phyloP scores from a whole-genome alignment of 2,329 filamentous ascomycete genomes.

The Xylariales sp. region DNA sequence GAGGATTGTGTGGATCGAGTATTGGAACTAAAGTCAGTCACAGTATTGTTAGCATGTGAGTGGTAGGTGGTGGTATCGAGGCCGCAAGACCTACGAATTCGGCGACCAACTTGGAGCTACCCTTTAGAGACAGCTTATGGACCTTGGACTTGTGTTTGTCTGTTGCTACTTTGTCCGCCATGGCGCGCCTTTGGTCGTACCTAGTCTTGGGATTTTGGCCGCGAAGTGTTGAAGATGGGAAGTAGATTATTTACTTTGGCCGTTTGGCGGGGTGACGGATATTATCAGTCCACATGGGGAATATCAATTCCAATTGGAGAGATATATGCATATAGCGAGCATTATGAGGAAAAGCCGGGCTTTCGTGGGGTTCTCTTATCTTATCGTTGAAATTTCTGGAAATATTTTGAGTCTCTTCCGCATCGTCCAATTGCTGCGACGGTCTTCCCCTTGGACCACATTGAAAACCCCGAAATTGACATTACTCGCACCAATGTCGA shows the following conservation, averaged over 20 bases:
- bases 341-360: not conserved
- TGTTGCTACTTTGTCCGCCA: conserved; percentile 19
- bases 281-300: not conserved
- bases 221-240: no score
- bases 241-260: conserved; percentile 8
- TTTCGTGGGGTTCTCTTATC: conserved; percentile 6
- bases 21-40: conserved; percentile 74
- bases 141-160: conserved; percentile 76
- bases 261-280: conserved; percentile 6
- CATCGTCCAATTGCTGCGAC: no score
- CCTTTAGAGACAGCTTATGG: conserved; percentile 90
- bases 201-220: no score
- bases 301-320: not conserved
- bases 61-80: no score
- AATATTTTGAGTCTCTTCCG: conserved; percentile 6
- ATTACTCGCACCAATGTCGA: conserved; percentile 22
- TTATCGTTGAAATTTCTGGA: conserved; percentile 5
- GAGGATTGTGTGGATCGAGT: conserved; percentile 94
- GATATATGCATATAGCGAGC: not conserved
- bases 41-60: no score
- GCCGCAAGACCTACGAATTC: conserved; percentile 72
- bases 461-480: no score
- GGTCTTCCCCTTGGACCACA: no score
- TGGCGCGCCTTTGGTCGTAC: no score
- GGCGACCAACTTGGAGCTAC: conserved; percentile 78